Evolutionary conservation across 768 basidiomycete genomes (phyloP).

Genomic region (Termitomyces sp.): DNA sequence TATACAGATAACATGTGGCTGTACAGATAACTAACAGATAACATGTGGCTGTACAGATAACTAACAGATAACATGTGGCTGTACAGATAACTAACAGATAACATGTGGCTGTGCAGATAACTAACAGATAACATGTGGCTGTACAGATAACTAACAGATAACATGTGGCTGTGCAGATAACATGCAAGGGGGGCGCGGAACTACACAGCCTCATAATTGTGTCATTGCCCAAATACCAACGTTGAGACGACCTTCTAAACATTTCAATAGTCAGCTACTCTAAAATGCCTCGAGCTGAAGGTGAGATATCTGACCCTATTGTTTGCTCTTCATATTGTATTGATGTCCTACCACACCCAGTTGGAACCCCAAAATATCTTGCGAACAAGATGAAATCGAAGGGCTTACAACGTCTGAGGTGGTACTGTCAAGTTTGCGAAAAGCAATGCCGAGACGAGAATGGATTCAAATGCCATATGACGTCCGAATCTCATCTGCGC

Average conservation of each 20-base stretch:
- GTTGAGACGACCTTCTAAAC: background rate
- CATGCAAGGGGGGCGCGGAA: too few relatives aligned
- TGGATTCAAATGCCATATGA: slow-evolving; percentile 94
- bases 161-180: too few relatives aligned
- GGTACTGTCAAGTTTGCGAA: slow-evolving; percentile 99
- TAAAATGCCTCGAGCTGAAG: slow-evolving; percentile 83
- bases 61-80: too few relatives aligned
- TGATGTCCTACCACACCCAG: slow-evolving; percentile 31
- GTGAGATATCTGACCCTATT: slow-evolving; percentile 29
- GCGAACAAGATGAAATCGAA: slow-evolving; percentile 99
- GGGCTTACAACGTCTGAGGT: slow-evolving; percentile 90
- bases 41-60: too few relatives aligned
- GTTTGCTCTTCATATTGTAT: background rate
- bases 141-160: too few relatives aligned
- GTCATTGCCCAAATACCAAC: background rate
- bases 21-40: too few relatives aligned
- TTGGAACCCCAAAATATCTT: slow-evolving; percentile 84
- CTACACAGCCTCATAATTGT: background rate
- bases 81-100: too few relatives aligned
- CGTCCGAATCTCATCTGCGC: slow-evolving; percentile 86
- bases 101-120: too few relatives aligned
- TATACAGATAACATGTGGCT: too few relatives aligned
- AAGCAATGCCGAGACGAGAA: slow-evolving; percentile 99
- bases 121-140: too few relatives aligned
- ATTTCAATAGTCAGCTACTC: background rate